Base-by-base conservation (phyloP, 805 yeast species). In the Suhomyces emberorum region DNA sequence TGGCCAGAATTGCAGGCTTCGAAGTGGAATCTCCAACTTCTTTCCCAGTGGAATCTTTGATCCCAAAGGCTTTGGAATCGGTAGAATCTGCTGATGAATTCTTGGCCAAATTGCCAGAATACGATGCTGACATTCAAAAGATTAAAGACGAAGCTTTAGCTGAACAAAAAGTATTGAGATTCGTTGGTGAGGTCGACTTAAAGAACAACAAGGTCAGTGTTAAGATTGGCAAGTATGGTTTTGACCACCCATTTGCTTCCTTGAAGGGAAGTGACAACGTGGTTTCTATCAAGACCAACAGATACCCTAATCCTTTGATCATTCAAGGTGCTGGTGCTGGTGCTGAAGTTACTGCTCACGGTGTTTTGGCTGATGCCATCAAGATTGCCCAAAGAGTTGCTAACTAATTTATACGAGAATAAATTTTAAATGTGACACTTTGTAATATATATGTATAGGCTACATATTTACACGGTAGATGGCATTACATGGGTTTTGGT, bases 241-340 rank as follows among this genome's bases (percentile, higher is more conserved):
- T 74, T 39, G 82, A 91, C 51, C 98, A 93, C 61, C 98, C 98
- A 37, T 93, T 93, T 58, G 98, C 98, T 28, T 74, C 95, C 9
- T 76, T 93, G 59, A 84, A 86, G 70, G 98, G 98, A 34, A 86
- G 96, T 43, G 98, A 93, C 61, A 93, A 93, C 57, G 96, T 93
- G 41, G 83, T 93, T 43, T 81, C 97, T 15, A 84, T 93, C 68
- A 82, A 81, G 61, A 83, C 97, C 21, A 81, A 86, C 59, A 84
- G 99, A 69, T 93, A 93, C 65, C 77, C 83, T 27, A 88, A 87
- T 65, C 98, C 98, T 36, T 74, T 93, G 59, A 83, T 93, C 44
- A 76, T 93, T 52, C 98, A 93, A 74, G 99, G 99, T 66, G 98
- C 99, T 21, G 99, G 95, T 54, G 81, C 82, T 77, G 95, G 52